Evolutionary conservation across 2,329 filamentous ascomycete genomes (phyloP).

Genomic region (Penicillium frequentans): DNA sequence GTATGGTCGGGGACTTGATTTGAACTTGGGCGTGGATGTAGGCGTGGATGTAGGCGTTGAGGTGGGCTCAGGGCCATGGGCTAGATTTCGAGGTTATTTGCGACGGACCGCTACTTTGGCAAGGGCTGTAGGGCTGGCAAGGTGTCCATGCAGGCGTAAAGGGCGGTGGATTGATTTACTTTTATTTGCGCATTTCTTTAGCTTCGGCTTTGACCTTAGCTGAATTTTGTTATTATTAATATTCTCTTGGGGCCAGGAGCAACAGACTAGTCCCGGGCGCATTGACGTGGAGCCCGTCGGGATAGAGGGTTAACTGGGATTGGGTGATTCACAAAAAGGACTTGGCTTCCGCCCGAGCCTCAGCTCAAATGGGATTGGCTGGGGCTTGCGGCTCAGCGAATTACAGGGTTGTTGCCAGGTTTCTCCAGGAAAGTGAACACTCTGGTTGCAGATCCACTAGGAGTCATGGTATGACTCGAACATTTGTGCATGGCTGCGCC

Average conservation of each 20-base stretch:
- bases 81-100: neutral
- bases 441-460: neutral
- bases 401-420: neutral
- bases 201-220: neutral
- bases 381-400: neutral
- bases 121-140: slow-evolving; percentile 10
- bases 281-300: neutral
- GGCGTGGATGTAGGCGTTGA: neutral
- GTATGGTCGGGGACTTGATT: neutral
- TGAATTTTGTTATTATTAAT: neutral
- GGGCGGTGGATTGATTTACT: slow-evolving; percentile 2
- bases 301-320: neutral
- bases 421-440: neutral
- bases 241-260: neutral
- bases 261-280: slow-evolving; percentile 4
- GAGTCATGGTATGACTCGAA: slow-evolving; percentile 1
- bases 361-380: neutral
- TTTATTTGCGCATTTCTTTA: neutral
- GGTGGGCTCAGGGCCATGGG: neutral
- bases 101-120: slow-evolving; percentile 8
- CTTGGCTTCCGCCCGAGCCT: neutral
- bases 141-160: slow-evolving; percentile 4
- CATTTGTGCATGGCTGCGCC: neutral
- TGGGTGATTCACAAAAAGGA: neutral
- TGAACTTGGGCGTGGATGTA: neutral